phyloP scores from a whole-genome alignment of 768 basidiomycete genomes.

The Dioszegia hungarica region DNA sequence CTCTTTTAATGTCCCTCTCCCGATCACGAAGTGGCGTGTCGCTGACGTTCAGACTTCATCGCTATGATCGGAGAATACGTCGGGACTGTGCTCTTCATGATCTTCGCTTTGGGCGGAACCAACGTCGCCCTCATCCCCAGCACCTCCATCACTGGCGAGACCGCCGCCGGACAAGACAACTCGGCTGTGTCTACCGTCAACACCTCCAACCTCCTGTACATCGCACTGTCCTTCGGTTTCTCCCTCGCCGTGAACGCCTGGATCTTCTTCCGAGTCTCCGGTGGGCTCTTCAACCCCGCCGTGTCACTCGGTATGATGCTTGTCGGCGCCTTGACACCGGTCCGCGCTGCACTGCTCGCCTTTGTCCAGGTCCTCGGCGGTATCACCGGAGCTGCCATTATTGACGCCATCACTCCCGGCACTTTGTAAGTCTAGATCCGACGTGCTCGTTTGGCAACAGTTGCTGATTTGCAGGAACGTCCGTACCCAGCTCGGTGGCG shows the following conservation, averaged over 20 bases:
- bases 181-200: slow-evolving; percentile 38
- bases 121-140: slow-evolving; percentile 46
- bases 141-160: slow-evolving; percentile 39
- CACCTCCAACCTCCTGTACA: slow-evolving; percentile 44
- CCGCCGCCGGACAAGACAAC: slow-evolving; percentile 38
- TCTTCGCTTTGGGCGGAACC: slow-evolving; percentile 46
- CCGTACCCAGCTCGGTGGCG: slow-evolving; percentile 34
- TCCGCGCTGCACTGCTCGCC: slow-evolving; percentile 47
- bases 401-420: slow-evolving; percentile 46
- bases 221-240: slow-evolving; percentile 47
- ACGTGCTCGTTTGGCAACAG: no score
- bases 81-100: slow-evolving; percentile 47
- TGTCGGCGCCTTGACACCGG: slow-evolving; percentile 47
- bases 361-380: slow-evolving; percentile 47
- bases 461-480: slow-evolving; percentile 21
- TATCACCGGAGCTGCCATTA: slow-evolving; percentile 47
- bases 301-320: slow-evolving; percentile 49
- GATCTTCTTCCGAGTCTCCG: slow-evolving; percentile 49
- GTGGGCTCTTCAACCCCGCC: slow-evolving; percentile 51
- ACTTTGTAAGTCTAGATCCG: slow-evolving; percentile 22
- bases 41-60: slow-evolving; percentile 32
- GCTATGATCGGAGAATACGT: slow-evolving; percentile 49
- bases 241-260: slow-evolving; percentile 48
- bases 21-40: background rate
- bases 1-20: background rate